These are phyloP conservation scores for Kluyveromyces siamensis DNA, from an alignment of 805 yeast species.

Conservation along the genomic window DNA sequence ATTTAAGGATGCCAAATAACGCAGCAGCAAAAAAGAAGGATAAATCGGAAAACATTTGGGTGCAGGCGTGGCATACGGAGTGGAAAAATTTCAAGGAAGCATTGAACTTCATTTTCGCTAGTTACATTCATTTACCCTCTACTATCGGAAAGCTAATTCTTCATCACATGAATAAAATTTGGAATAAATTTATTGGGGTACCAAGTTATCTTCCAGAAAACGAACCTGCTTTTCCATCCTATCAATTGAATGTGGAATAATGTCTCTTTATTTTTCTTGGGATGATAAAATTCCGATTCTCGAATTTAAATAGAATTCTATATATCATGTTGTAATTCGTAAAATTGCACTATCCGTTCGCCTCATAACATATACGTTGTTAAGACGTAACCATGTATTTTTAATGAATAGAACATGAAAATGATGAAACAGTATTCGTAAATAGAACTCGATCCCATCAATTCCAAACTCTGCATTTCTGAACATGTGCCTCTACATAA, in stretches of 20 bases:
- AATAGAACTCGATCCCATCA: too few species aligned
- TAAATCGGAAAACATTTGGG: slow-evolving; percentile 5
- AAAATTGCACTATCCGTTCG: too few species aligned
- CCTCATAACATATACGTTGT: too few species aligned
- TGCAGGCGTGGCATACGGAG: slow-evolving; percentile 44
- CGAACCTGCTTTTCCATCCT: slow-evolving; percentile 18
- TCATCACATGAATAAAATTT: slow-evolving; percentile 43
- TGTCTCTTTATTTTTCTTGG: not conserved
- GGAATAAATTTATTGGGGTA: slow-evolving; percentile 73
- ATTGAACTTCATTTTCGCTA: slow-evolving; percentile 48
- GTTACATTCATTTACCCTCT: slow-evolving; percentile 65
- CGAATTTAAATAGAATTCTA: not conserved
- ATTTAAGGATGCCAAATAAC: slow-evolving; percentile 20
- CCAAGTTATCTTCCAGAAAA: slow-evolving; percentile 23
- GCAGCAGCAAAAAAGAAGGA: not conserved
- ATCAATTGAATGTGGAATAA: slow-evolving; percentile 1
- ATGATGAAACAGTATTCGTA: too few species aligned
- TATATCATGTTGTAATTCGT: too few species aligned
- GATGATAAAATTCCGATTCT: too few species aligned
- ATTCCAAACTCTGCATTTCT: too few species aligned
- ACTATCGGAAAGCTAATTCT: slow-evolving; percentile 44
- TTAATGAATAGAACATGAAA: too few species aligned
- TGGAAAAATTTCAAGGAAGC: slow-evolving; percentile 48
- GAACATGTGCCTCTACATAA: too few species aligned
- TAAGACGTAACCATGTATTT: too few species aligned